Conservation (phyloP, 208 protist species). For the Histomonas meleagridis region DNA sequence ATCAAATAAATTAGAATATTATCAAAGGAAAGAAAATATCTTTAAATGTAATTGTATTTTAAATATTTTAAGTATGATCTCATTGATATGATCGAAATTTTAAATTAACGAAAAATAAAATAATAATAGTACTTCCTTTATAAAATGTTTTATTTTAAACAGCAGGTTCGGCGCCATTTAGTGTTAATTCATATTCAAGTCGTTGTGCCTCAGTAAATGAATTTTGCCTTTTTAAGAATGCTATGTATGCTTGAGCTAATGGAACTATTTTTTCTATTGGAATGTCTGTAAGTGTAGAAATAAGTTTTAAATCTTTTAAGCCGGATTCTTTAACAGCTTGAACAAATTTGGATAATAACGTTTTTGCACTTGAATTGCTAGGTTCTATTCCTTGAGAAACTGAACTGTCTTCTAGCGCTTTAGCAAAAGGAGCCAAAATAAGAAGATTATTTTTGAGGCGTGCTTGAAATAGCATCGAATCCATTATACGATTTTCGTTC, state of each 20-base stretch:
- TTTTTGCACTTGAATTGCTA: no score
- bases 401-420: no score
- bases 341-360: background rate
- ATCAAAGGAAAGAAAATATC: no score
- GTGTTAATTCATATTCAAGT: background rate
- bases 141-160: no score
- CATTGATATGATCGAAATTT: no score
- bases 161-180: background rate
- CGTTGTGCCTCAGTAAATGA: background rate
- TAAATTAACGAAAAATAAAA: no score
- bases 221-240: background rate
- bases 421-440: background rate
- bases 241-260: background rate
- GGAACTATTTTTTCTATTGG: background rate
- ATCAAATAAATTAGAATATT: no score
- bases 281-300: background rate
- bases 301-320: background rate
- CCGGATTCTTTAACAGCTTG: background rate
- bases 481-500: background rate
- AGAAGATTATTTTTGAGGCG: background rate
- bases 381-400: no score
- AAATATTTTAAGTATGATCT: no score
- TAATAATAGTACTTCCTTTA: no score
- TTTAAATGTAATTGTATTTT: no score
- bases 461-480: constrained; percentile 16